A percentile compares a stretch with the other conserved stretches of the same genome.
Evolutionary conservation across 768 basidiomycete species (phyloP).

Genomic region (Leccinum arenicola): DNA sequence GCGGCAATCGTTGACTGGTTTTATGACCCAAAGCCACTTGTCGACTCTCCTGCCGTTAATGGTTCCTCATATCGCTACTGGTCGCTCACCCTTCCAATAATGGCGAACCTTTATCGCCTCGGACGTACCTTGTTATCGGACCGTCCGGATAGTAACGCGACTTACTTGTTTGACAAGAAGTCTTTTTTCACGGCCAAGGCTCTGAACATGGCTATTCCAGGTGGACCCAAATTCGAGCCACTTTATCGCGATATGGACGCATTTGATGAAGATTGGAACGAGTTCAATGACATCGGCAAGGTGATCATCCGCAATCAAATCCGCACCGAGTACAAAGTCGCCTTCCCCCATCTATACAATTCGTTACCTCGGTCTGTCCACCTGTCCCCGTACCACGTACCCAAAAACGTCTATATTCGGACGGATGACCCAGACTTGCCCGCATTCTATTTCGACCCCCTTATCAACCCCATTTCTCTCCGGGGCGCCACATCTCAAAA

Average conservation of each 20-base stretch:
- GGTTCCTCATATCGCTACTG: constrained; percentile 92
- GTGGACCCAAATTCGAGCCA: constrained; percentile 98
- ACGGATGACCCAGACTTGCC: constrained; percentile 99
- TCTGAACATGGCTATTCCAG: constrained; percentile 94
- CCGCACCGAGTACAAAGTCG: constrained; percentile 98
- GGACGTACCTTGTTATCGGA: constrained; percentile 93
- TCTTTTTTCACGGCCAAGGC: constrained; percentile 98
- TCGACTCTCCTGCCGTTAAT: constrained; percentile 89
- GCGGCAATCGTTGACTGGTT: constrained; percentile 94
- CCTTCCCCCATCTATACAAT: constrained; percentile 98
- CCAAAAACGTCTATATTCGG: constrained; percentile 98
- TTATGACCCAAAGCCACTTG: constrained; percentile 93
- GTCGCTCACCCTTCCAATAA: constrained; percentile 88
- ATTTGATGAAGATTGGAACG: constrained; percentile 99
- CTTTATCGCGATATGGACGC: constrained; percentile 95
- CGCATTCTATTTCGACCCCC: constrained; percentile 98
- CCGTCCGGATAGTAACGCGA: constrained; percentile 85
- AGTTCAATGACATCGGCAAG: constrained; percentile 99
- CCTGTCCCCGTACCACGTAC: constrained; percentile 87
- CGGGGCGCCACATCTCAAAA: constrained; percentile 76
- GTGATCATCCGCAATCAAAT: constrained; percentile 99
- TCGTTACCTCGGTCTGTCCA: constrained; percentile 93
- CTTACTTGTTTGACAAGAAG: constrained; percentile 96
- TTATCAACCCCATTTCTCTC: constrained; percentile 96
- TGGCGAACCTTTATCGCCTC: constrained; percentile 95